Base-by-base conservation (phyloP, 306 rosid genomes). In the Pyrus bretschneideri region DNA sequence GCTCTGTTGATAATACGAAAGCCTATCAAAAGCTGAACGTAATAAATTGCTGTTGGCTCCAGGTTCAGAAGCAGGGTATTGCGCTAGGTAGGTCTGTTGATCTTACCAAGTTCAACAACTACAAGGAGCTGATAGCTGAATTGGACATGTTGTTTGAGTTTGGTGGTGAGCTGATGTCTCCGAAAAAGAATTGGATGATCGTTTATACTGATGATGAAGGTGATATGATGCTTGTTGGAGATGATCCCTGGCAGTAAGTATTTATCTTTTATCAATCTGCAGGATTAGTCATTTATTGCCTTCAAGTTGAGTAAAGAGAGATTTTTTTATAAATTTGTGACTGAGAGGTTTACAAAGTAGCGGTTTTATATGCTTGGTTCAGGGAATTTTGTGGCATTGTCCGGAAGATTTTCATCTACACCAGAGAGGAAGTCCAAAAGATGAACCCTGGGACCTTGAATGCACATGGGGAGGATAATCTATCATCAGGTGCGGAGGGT, bases 141-240 rank as follows among this genome's bases (percentile, higher is more conserved):
- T 84, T 95, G 78, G 99, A 95, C 74, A 87, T 76, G 54, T 73
- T 95, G 69, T 95, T 95, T 82, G 93, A 89, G 62, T 92, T 95
- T 76, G 90, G 82, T n/a, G 99, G 99, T 31, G 99, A 89, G 81
- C 79, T 95, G 49, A 72, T 73, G 69, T 87, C 87, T 67, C 87
- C 91, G 2, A 82, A 72, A 72, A 95, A 89, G 86, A 89, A 88
- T 61, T 95, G 97, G 99, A 82, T 92, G 76, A 81, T 92, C 70
- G 97, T 95, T 46, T 95, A 87, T 75, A 95, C 97, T 0, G 99
- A 95, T 23, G 88, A 90, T 63, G 99, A 95, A 84, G 97, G 90
- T 12, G 99, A 95, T 82, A 92, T 91, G 93, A 95, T 95, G 99
- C 99, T 95, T 74, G 99, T 90, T 74, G 99, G 99, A 33, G 99